Percentiles rank a stretch among this genome's conserved stretches.
Evolutionary conservation across 306 rosid species (phyloP).

Genomic region (Cyamopsis tetragonoloba): DNA sequence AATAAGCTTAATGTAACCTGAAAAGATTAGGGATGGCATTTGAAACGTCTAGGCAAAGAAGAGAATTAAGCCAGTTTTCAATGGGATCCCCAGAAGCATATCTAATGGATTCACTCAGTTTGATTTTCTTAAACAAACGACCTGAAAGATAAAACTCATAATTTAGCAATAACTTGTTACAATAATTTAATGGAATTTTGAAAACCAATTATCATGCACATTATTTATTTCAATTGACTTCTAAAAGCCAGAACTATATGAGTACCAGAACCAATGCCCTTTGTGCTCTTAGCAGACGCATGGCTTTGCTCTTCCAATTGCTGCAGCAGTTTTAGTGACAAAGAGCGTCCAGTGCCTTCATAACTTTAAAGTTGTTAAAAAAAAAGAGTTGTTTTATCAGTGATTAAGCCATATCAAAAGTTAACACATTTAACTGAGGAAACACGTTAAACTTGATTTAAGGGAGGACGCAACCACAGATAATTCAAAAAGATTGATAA

Average conservation of each 20-base stretch:
- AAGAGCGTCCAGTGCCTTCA: constrained; percentile 97
- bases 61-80: constrained; percentile 82
- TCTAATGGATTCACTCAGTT: constrained; percentile 84
- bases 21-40: constrained; percentile 65
- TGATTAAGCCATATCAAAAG: constrained; percentile 5
- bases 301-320: constrained; percentile 84
- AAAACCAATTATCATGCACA: constrained; percentile 17
- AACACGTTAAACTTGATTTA: constrained; percentile 1
- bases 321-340: constrained; percentile 85
- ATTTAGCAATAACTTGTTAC: constrained; percentile 21
- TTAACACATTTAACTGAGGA: not conserved
- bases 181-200: constrained; percentile 6
- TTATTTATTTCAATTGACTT: not conserved
- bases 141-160: constrained; percentile 48
- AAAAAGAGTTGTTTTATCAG: constrained; percentile 14
- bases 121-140: constrained; percentile 74
- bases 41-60: constrained; percentile 87
- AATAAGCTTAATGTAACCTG: constrained; percentile 47
- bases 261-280: constrained; percentile 64
- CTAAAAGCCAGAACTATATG: constrained; percentile 2
- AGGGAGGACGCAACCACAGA: not conserved
- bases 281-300: constrained; percentile 47
- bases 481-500: not conserved
- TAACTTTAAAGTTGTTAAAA: constrained; percentile 47
- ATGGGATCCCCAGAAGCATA: constrained; percentile 90